Conservation (phyloP, 176 grass and related monocot species). For the Triticum dicoccoides region DNA sequence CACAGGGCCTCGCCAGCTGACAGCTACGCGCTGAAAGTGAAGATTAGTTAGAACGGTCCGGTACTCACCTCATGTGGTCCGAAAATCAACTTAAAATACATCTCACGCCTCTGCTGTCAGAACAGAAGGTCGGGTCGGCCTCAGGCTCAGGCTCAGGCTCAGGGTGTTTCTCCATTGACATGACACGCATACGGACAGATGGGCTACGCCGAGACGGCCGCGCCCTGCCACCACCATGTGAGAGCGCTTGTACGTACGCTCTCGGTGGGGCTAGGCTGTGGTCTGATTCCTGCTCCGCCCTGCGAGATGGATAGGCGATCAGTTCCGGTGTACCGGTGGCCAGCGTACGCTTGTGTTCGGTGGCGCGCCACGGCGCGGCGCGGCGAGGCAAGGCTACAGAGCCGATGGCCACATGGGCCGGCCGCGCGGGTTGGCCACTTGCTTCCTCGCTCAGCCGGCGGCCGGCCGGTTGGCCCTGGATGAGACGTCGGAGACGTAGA, state of each 20-base stretch:
- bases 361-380: not conserved
- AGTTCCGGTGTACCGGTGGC: not conserved
- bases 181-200: not conserved
- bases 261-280: conserved; percentile 18
- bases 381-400: not conserved
- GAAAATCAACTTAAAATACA: not conserved
- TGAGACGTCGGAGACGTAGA: not conserved
- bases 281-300: conserved; percentile 24
- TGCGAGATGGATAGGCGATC: conserved; percentile 11
- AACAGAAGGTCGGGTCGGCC: not conserved
- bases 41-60: conserved; percentile 10
- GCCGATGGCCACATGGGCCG: conserved; percentile 23
- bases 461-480: not conserved
- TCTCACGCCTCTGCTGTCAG: conserved; percentile 1
- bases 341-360: not conserved
- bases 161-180: not conserved
- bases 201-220: not conserved
- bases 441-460: not conserved
- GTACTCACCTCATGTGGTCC: not conserved
- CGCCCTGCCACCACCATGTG: not conserved
- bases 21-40: not conserved
- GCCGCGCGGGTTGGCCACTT: not conserved
- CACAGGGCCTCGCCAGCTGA: conserved; percentile 19
- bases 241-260: not conserved
- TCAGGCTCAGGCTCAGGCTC: not conserved